Evolutionary conservation across 2,329 filamentous ascomycete species (phyloP).

Genomic region (Verticillium longisporum): DNA sequence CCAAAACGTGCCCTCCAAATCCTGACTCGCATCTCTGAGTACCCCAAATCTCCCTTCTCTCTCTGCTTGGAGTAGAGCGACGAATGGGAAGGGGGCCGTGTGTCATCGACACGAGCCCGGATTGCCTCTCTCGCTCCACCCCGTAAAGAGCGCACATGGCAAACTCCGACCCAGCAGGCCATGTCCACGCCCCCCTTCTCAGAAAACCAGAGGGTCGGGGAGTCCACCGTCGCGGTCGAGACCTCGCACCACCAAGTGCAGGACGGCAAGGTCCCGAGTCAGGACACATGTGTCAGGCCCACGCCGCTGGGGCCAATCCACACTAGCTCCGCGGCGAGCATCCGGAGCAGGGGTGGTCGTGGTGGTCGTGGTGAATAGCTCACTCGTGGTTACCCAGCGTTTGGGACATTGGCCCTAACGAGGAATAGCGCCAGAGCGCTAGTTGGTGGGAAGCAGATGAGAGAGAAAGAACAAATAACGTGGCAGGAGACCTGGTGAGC

Average conservation of each 20-base stretch:
- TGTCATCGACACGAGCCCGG: background rate
- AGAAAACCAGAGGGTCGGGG: background rate
- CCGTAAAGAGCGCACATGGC: background rate
- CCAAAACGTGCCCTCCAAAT: background rate
- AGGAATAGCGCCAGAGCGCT: background rate
- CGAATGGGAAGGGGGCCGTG: too few species aligned
- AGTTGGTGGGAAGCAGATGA: background rate
- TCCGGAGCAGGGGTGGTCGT: background rate
- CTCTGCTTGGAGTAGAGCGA: background rate
- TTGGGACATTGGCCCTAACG: background rate
- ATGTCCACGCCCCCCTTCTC: too few species aligned
- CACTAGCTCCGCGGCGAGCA: background rate
- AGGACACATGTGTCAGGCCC: background rate
- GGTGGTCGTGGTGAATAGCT: too few species aligned
- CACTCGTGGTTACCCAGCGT: background rate
- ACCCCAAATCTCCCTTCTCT: background rate
- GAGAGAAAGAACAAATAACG: background rate
- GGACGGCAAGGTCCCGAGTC: background rate
- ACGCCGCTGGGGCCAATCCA: background rate
- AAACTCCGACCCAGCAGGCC: background rate
- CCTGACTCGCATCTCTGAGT: background rate
- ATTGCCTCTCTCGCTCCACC: background rate
- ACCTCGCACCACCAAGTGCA: background rate
- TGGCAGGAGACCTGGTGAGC: background rate
- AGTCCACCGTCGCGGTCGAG: background rate